Base-by-base conservation (phyloP, 768 basidiomycete species). In the Russula dissimulans region DNA sequence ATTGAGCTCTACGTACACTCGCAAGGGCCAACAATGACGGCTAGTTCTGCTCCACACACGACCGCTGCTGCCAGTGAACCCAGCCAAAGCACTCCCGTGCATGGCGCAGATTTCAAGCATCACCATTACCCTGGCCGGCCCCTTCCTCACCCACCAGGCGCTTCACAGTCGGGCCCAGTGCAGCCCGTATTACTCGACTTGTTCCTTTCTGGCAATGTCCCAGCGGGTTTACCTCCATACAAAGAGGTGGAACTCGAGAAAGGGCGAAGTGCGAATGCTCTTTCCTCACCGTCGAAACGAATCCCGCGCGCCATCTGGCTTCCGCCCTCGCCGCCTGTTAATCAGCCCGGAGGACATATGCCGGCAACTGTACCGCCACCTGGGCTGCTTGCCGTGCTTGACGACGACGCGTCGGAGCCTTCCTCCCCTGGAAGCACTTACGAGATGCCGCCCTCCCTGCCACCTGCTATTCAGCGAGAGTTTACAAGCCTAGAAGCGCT, bases 1-100 rank as follows among this genome's bases (percentile, higher is more conserved):
- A 65, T 66, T 44, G 63, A 66, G 10, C 63, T 66, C n/a, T 66
- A 66, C 48, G 63, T 65, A 9, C 63, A 61, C n/a, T 55, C 62
- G 3, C 18, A 41, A 2, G 55, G 55, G 32, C 59, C 61, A 7
- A 41, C 34, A 6, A 34, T 38, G 9, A 26, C 17, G n/a, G 17
- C 55, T 9, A 43, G 31, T 47, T 45, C 49, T 8, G 38, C 36
- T 7, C 29, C 26, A 8, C 44, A 11, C 6, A 17, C 32, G 9
- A 5, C 36, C 15, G 11, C 22, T 18, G 18, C 39, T 26, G 14
- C n/a, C 7, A 22, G 26, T 11, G 54, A 46, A 4, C 5, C 17
- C 32, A n/a, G 22, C 31, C n/a, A 38, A 7, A 10, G 22, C 7
- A 5, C 7, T 8, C 29, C 52, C 9, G 11, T n/a, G 41, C 43